Evolutionary conservation across 192 early-diverging fungal species (phyloP).

Genomic region (Coemansia asiatica): DNA sequence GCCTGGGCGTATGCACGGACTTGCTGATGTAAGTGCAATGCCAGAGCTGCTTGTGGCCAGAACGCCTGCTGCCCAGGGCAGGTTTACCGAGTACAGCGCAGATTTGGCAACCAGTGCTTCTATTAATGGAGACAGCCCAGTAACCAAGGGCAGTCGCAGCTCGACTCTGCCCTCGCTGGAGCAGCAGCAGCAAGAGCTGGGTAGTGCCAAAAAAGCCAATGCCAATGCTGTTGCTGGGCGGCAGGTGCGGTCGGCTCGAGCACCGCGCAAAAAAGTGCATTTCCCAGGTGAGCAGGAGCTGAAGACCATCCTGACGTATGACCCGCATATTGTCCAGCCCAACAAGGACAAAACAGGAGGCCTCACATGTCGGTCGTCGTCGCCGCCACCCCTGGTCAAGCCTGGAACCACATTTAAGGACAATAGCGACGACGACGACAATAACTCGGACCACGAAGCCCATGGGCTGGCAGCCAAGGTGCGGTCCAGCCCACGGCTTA

Average conservation of each 20-base stretch:
- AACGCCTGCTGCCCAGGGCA: background rate
- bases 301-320: conserved; percentile 40
- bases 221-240: background rate
- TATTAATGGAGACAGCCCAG: background rate
- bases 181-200: conserved; percentile 7
- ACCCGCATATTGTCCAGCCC: conserved; percentile 30
- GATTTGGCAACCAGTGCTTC: background rate
- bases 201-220: background rate
- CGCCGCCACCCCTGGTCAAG: background rate
- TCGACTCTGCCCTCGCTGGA: background rate
- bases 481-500: conserved; percentile 25
- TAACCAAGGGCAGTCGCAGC: background rate
- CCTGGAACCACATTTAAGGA: background rate
- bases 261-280: conserved; percentile 34
- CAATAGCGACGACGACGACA: background rate
- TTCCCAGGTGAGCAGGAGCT: conserved; percentile 48
- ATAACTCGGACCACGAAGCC: conserved; percentile 7
- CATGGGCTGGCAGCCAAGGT: conserved; percentile 22
- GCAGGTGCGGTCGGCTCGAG: conserved; percentile 11
- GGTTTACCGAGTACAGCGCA: background rate
- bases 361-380: background rate
- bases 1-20: conserved; percentile 14
- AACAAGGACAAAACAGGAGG: conserved; percentile 25
- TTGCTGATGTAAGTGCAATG: background rate
- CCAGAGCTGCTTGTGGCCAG: background rate